Evolutionary conservation across 331 rosid genomes (phyloP), one percentile per base, ranked within the genome.

Genomic region (Acacia concinna): DNA sequence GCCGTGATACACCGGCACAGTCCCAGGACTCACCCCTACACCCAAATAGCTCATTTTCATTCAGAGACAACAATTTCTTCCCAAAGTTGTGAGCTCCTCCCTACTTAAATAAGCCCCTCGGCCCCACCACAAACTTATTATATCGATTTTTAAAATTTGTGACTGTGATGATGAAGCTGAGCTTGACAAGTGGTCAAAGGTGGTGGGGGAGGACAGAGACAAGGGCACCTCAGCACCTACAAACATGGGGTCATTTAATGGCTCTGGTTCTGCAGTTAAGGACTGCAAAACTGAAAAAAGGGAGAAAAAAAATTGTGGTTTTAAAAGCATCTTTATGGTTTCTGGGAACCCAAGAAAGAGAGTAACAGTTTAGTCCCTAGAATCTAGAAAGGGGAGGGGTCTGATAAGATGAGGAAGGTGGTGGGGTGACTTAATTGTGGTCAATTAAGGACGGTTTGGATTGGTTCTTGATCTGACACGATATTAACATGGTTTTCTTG

Each of bases 1-100:
- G 82, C 71, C 54, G 57, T 93, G 97, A 56, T 81, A 81, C n/a
- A 91, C 98, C 3, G 98, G 89, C 25, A 87, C 97, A 79, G 77
- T 89, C 63, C 97, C 97, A 43, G 97, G 97, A 82, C 98, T 93
- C 76, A 86, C 89, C 52, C 98, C 99, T 1, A 93, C 91, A 30
- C 94, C 91, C 86, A 90, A 68, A 67, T 90, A 89, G 81, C 91
- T 95, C 98, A 95, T 92, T 41, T 60, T 79, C 75, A 21, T 52
- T 37, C 44, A 8, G 57, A 57, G 7, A 28, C 44, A 37, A 34
- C 54, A 66, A 67, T 21, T 17, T 31, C 73, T 43, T 23, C 46
- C 71, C 40, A 72, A 66, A 57, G 12, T 2, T 43, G 18, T 43
- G 34, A 34, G 38, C 78, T 63, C 64, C 51, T 64, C 80, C 15